phyloP scores from a whole-genome alignment of 2,329 filamentous ascomycete species.

The Aspergillus amoenus region DNA sequence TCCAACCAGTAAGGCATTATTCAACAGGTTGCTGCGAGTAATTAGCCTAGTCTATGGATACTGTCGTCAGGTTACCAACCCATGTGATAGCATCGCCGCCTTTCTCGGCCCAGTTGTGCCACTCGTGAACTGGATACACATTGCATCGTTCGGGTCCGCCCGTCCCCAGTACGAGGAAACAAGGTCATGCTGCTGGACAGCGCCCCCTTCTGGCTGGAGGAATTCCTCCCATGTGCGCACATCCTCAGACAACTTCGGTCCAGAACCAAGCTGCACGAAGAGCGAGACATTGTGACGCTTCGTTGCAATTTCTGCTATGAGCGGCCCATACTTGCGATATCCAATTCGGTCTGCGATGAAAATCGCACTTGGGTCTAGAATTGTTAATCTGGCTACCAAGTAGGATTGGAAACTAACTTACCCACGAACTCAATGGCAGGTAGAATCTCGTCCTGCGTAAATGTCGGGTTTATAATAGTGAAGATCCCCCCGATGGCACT shows the following conservation, averaged over 20 bases:
- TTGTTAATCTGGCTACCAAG: background rate
- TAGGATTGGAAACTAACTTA: background rate
- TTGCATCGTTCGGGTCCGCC: background rate
- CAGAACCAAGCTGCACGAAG: background rate
- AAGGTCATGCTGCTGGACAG: background rate
- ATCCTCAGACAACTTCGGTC: background rate
- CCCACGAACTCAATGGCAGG: background rate
- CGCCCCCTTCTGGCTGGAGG: background rate
- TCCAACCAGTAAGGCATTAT: slow-evolving; percentile 82
- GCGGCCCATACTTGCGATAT: slow-evolving; percentile 24
- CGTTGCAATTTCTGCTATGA: too few species aligned
- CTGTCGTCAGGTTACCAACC: too few species aligned
- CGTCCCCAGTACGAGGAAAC: background rate
- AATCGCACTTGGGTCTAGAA: background rate
- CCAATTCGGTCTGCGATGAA: slow-evolving; percentile 5
- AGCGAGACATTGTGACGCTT: slow-evolving; percentile 12
- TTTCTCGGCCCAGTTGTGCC: slow-evolving; percentile 50
- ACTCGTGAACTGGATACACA: slow-evolving; percentile 59
- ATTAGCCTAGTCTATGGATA: too few species aligned
- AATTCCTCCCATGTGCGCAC: background rate
- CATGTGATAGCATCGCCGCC: too few species aligned
- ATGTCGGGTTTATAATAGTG: slow-evolving; percentile 73
- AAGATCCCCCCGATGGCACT: slow-evolving; percentile 58
- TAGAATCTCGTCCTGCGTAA: slow-evolving; percentile 56
- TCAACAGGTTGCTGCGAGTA: slow-evolving; percentile 44